A percentile compares a stretch with the other conserved stretches of the same genome.
These are phyloP conservation scores for Aspergillus eucalypticola DNA, from an alignment of 2,329 filamentous ascomycete species.

Conservation along the genomic window DNA sequence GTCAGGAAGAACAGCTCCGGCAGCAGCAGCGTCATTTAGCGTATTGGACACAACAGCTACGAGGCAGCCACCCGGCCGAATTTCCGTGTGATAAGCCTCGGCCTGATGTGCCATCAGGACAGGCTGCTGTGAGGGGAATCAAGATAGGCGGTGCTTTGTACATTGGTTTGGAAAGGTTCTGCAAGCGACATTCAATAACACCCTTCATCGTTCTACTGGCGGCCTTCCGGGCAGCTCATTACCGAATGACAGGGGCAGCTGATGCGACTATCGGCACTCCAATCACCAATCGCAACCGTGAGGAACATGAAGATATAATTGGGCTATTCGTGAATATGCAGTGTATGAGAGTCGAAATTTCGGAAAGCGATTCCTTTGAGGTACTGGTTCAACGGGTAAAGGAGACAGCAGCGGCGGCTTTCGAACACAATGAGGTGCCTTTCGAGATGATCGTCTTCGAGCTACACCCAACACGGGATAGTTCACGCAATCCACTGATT, in stretches of 20 bases:
- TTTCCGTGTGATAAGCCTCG: slow-evolving; percentile 3
- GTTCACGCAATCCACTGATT: slow-evolving; percentile 6
- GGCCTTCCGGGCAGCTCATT: slow-evolving; percentile 10
- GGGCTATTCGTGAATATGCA: slow-evolving; percentile 12
- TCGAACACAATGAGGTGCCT: background rate
- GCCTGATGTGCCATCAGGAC: background rate
- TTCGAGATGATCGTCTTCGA: slow-evolving; percentile 3
- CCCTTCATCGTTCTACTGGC: slow-evolving; percentile 4
- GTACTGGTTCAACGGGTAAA: background rate
- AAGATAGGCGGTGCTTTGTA: background rate
- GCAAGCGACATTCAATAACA: background rate
- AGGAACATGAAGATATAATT: slow-evolving; percentile 6
- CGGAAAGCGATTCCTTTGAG: background rate
- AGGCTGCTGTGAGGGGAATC: background rate
- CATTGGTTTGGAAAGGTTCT: background rate
- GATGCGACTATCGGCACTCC: slow-evolving; percentile 9
- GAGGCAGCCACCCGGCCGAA: slow-evolving; percentile 9
- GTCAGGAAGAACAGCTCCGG: background rate
- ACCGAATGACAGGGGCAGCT: slow-evolving; percentile 5
- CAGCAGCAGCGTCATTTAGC: slow-evolving; percentile 3
- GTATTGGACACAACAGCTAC: slow-evolving; percentile 6
- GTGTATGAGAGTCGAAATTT: slow-evolving; percentile 5
- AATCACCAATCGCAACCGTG: background rate
- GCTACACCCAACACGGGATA: slow-evolving; percentile 1
- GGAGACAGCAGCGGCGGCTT: background rate